Evolutionary conservation across 1,139 yeast genomes (phyloP).

Genomic region (Lodderomyces orthopsilosis): DNA sequence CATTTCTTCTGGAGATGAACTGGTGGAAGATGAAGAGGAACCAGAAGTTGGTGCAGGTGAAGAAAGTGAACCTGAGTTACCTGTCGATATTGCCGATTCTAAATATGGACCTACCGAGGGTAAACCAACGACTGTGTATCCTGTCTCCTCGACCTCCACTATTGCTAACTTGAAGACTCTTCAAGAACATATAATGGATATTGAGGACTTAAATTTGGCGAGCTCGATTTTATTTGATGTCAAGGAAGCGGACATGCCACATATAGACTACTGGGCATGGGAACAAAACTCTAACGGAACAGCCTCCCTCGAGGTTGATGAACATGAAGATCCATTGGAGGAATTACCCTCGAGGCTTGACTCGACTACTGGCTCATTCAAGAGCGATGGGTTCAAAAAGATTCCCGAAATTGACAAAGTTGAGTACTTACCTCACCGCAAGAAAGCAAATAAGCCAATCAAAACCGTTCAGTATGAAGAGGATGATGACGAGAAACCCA

Average conservation of each 20-base stretch:
- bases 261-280: conserved; percentile 69
- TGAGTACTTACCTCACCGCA: conserved; percentile 76
- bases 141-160: conserved; percentile 32
- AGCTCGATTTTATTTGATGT: conserved; percentile 39
- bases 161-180: conserved; percentile 48
- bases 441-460: conserved; percentile 52
- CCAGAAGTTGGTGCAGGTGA: conserved; percentile 2
- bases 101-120: conserved; percentile 45
- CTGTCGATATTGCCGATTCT: conserved; percentile 24
- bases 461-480: conserved; percentile 59
- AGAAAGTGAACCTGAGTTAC: neutral
- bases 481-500: conserved; percentile 40
- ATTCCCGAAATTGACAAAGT: conserved; percentile 71
- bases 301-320: conserved; percentile 21
- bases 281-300: conserved; percentile 39
- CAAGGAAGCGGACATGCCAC: conserved; percentile 22
- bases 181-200: conserved; percentile 61
- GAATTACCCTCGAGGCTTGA: conserved; percentile 37
- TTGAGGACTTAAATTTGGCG: conserved; percentile 65
- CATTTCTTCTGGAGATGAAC: conserved; percentile 6
- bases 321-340: conserved; percentile 28
- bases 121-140: conserved; percentile 51
- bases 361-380: conserved; percentile 59
- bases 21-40: conserved; percentile 9
- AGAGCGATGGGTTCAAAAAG: conserved; percentile 72